These are phyloP conservation scores for Amanita subjunquillea DNA, from an alignment of 768 basidiomycete species.

Conservation along the genomic window DNA sequence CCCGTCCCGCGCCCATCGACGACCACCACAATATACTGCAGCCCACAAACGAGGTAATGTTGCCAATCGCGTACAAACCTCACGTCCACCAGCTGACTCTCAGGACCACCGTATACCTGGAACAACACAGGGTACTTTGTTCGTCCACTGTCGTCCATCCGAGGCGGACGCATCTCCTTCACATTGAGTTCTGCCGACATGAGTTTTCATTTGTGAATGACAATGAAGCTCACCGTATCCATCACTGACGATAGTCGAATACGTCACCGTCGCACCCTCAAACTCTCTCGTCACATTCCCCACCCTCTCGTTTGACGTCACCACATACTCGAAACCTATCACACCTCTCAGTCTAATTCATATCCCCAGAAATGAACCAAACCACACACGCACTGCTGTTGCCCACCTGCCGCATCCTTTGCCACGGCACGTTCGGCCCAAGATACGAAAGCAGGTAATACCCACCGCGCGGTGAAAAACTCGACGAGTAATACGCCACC, in stretches of 20 bases:
- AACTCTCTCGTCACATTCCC: constrained; percentile 56
- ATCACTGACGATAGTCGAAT: constrained; percentile 69
- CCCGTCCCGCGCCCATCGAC: constrained; percentile 96
- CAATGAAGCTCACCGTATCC: constrained; percentile 53
- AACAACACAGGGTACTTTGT: constrained; percentile 95
- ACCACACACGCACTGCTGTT: constrained; percentile 24
- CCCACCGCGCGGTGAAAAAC: constrained; percentile 79
- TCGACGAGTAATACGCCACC: constrained; percentile 50
- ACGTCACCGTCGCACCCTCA: constrained; percentile 57
- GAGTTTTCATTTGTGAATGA: background rate
- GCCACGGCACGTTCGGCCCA: constrained; percentile 84
- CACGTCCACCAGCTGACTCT: constrained; percentile 67
- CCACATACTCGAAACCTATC: constrained; percentile 49
- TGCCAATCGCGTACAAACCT: constrained; percentile 75
- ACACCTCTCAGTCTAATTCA: background rate
- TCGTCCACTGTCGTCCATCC: constrained; percentile 90
- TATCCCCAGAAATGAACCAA: background rate
- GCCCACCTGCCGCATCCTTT: constrained; percentile 56
- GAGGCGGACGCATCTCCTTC: constrained; percentile 82
- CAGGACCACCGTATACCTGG: constrained; percentile 84
- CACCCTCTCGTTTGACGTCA: constrained; percentile 65
- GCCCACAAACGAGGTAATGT: constrained; percentile 69
- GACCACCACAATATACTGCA: constrained; percentile 77
- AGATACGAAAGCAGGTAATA: constrained; percentile 75
- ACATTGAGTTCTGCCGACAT: constrained; percentile 66